Conservation (phyloP, 208 protist species). For the Crithidia expoeki region DNA sequence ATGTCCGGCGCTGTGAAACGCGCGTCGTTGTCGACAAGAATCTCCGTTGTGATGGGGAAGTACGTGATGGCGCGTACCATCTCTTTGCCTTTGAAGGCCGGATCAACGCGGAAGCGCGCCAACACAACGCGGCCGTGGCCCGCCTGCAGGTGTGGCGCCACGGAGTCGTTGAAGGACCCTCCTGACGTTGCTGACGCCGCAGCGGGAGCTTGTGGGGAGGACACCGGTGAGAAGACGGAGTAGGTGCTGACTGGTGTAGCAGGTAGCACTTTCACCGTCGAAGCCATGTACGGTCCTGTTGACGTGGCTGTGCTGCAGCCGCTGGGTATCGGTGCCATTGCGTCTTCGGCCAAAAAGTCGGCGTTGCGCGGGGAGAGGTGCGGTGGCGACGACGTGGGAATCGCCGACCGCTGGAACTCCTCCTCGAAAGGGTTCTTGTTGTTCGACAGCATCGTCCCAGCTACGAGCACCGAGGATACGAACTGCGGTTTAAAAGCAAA, state of each 20-base stretch:
- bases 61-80: slow-evolving; percentile 71
- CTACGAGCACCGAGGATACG: not conserved
- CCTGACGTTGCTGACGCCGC: not conserved
- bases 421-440: slow-evolving; percentile 29
- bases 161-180: slow-evolving; percentile 20
- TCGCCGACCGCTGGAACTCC: slow-evolving; percentile 30
- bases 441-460: slow-evolving; percentile 23
- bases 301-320: not conserved
- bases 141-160: slow-evolving; percentile 11
- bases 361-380: not conserved
- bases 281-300: not conserved
- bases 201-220: slow-evolving; percentile 8
- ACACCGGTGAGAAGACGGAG: slow-evolving; percentile 4
- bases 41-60: slow-evolving; percentile 67
- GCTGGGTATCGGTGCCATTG: slow-evolving; percentile 1
- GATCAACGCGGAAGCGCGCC: slow-evolving; percentile 54
- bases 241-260: not conserved
- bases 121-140: slow-evolving; percentile 33
- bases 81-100: slow-evolving; percentile 53
- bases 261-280: slow-evolving; percentile 11
- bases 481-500: not conserved
- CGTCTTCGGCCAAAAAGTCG: not conserved
- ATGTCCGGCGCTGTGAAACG: slow-evolving; percentile 53
- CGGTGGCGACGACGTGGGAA: not conserved
- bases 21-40: slow-evolving; percentile 51